A percentile compares a stretch with the other conserved stretches of the same genome.
Evolutionary conservation across 2,329 filamentous ascomycete species (phyloP).

Genomic region (Chaetomium olivaceum): DNA sequence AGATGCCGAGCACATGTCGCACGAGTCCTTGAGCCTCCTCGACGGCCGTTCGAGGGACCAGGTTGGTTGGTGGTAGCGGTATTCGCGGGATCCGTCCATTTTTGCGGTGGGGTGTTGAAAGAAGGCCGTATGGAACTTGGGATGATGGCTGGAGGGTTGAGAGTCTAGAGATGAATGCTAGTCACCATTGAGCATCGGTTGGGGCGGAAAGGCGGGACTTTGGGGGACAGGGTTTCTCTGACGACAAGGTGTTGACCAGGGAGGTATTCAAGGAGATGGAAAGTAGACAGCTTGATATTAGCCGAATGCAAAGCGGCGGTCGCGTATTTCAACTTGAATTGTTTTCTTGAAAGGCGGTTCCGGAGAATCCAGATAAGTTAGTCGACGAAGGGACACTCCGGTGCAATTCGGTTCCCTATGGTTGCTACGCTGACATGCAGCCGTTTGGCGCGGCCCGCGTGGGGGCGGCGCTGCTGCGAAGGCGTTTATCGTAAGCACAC

Average conservation of each 20-base stretch:
- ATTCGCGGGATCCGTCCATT: background rate
- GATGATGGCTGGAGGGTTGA: too few species aligned
- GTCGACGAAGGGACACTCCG: background rate
- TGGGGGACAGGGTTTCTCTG: too few species aligned
- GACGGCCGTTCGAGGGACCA: background rate
- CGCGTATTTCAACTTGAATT: background rate
- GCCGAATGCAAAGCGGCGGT: background rate
- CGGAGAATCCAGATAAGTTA: too few species aligned
- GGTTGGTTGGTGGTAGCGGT: background rate
- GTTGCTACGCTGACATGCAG: background rate
- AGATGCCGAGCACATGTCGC: conserved; percentile 3
- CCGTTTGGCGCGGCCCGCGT: background rate
- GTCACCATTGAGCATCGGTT: too few species aligned
- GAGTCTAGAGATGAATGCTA: too few species aligned
- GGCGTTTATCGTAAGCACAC: background rate
- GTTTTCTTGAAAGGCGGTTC: too few species aligned
- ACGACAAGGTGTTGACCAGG: too few species aligned
- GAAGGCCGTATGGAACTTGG: too few species aligned
- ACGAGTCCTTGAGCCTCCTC: background rate
- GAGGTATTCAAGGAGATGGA: too few species aligned
- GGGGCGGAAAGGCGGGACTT: too few species aligned
- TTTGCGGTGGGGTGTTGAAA: too few species aligned
- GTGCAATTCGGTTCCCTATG: background rate
- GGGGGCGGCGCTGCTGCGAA: background rate
- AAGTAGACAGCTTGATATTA: too few species aligned